Base-by-base conservation (phyloP, 306 rosid species). In the Purshia tridentata region DNA sequence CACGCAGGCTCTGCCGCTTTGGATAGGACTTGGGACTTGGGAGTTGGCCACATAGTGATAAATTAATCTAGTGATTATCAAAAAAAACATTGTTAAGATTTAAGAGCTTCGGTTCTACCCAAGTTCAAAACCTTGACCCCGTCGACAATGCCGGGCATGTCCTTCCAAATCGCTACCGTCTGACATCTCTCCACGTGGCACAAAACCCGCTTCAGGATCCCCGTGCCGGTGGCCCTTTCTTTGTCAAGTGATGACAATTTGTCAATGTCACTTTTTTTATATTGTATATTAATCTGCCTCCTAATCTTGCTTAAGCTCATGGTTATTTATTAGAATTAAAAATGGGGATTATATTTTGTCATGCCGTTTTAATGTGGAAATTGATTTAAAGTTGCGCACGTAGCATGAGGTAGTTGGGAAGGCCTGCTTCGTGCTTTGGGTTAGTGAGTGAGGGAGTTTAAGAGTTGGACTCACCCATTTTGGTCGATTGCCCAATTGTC, bases 171-270 rank as follows among this genome's bases (percentile, higher is more conserved):
- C 75, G 40, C 80, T 61, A 61, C 59, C 72, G 72, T 81, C 72
- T 75, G 65, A 77, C 54, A 41, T 86, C 83, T 74, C 88, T 87
- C 93, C 97, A 93, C 92, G 96, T 93, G 98, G 93, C 89, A 75
- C 5, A 77, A 54, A 0, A 71, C 64, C 74, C 37, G 9, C 84
- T 41, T 75, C 46, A 29, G 8, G 57, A 74, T 69, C 72, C 89
- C 82, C 68, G 77, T 75, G 81, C 91, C 88, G 86, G 83, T 88
- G 85, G 65, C 81, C 78, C 70, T 47, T 78, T 73, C 67, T 61
- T 77, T 65, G 72, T 66, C 79, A 23, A 23, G 1, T 23, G 35
- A 23, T 23, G 75, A 77, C 46, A 41, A 44, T 0, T 45, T 22
- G 72, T 15, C 57, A 67, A 54, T 47, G 22, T 23, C 42, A 20